Percentiles rank a stretch among this genome's conserved stretches.
These are phyloP conservation scores for Anacardium occidentale DNA, from an alignment of 345 rosid genomes.

Conservation along the genomic window DNA sequence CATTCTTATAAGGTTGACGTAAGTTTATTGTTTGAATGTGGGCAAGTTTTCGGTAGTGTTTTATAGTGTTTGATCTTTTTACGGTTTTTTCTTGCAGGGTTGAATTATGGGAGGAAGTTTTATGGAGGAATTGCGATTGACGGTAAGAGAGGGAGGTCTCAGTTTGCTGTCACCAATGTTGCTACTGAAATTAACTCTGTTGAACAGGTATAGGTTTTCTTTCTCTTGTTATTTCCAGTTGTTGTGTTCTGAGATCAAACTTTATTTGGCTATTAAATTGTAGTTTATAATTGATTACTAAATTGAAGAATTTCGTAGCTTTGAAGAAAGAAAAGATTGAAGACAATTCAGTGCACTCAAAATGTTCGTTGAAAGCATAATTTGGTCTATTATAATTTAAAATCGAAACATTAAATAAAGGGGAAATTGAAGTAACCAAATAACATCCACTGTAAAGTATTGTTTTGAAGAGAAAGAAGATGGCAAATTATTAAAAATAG, in stretches of 20 bases:
- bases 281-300: background rate
- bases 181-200: constrained; percentile 72
- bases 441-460: background rate
- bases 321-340: constrained; percentile 1
- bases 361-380: background rate
- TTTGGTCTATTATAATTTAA: background rate
- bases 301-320: background rate
- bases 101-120: constrained; percentile 39
- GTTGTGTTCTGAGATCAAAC: background rate
- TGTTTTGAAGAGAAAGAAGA: background rate
- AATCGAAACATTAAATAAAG: background rate
- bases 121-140: constrained; percentile 48
- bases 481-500: background rate
- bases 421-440: background rate
- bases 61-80: background rate
- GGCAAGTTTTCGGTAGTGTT: background rate
- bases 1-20: constrained; percentile 1
- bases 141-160: constrained; percentile 52
- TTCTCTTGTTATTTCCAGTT: background rate
- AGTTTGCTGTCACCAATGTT: constrained; percentile 60
- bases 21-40: background rate
- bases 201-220: constrained; percentile 51
- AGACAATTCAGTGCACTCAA: background rate
- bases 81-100: constrained; percentile 38
- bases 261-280: background rate